phyloP scores from a whole-genome alignment of 192 early-diverging fungal species.

The Fimicolochytrium jonesii region DNA sequence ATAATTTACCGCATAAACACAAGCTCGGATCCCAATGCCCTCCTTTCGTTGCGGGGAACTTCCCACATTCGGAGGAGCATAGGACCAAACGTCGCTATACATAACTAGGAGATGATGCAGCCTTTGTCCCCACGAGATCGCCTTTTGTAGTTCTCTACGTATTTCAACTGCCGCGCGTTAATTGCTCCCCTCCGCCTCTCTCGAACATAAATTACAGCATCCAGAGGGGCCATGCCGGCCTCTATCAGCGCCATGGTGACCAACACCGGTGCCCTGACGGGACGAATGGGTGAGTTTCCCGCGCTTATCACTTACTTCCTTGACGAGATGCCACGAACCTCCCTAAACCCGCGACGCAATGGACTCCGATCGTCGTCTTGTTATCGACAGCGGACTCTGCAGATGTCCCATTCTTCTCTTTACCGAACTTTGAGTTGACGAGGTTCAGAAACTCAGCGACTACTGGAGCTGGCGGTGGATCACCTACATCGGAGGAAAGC shows the following conservation, averaged over 20 bases:
- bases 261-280: slow-evolving; percentile 62
- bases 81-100: too few relatives aligned
- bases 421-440: slow-evolving; percentile 51
- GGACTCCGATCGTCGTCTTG: slow-evolving; percentile 51
- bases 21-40: too few relatives aligned
- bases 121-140: slow-evolving; percentile 11
- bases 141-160: slow-evolving; percentile 30
- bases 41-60: too few relatives aligned
- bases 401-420: slow-evolving; percentile 8
- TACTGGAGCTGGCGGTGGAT: slow-evolving; percentile 59
- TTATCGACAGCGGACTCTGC: background rate
- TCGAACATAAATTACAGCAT: slow-evolving; percentile 70
- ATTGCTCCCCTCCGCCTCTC: slow-evolving; percentile 69
- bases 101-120: slow-evolving; percentile 19
- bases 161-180: slow-evolving; percentile 67
- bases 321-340: too few relatives aligned
- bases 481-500: too few relatives aligned
- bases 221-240: slow-evolving; percentile 70
- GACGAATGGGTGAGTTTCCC: too few relatives aligned
- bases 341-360: slow-evolving; percentile 79
- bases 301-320: too few relatives aligned
- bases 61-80: too few relatives aligned
- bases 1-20: too few relatives aligned
- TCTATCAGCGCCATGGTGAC: slow-evolving; percentile 83
- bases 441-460: slow-evolving; percentile 64